Base-by-base conservation (phyloP, 1,139 yeast species). In the Hansenula lynferdii region DNA sequence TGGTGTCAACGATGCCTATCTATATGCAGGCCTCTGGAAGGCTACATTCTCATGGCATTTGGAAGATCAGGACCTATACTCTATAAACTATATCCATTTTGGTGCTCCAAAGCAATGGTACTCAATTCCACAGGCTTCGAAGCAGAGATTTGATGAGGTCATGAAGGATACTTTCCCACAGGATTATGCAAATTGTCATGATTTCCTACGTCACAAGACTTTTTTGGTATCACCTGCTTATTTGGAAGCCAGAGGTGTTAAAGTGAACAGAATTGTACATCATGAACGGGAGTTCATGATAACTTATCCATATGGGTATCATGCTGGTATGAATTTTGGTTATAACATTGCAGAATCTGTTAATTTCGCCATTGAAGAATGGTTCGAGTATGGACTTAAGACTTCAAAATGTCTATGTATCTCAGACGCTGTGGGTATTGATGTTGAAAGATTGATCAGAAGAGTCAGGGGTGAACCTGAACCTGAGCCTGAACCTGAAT, bases 41-140 rank as follows among this genome's bases (percentile, higher is more conserved):
- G 86, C 95, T 1, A 77, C 94, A 0, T 86, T 86, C 60, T 78
- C 95, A 3, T 86, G 96, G 96, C 96, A 86, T 56, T 64, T 85
- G 40, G 96, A 86, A 54, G 96, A 86, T 57, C 94, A 86, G 62
- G 96, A 86, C 57, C 66, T 86, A 32, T 84, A 85, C 49, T 83
- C 92, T 6, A 86, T 86, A 51, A 86, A 86, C 57, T 86, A 85
- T 51, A 60, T 85, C 22, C 96, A 86, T 58, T 86, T 86, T 56
- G 96, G 96, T 0, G 94, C 95, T 1, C 96, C 96, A 1, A 86
- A 86, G 53, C 95, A 85, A 54, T 86, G 96, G 96, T 86, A 86
- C 57, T 76, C 90, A 8, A 84, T 86, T 6, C 86, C 95, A 0
- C 95, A 86, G 55, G 63, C 64, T 8, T 75, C 83, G 42, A 68